Base-by-base conservation (phyloP, 1,139 yeast genomes). In the Hanseniaspora uvarum region DNA sequence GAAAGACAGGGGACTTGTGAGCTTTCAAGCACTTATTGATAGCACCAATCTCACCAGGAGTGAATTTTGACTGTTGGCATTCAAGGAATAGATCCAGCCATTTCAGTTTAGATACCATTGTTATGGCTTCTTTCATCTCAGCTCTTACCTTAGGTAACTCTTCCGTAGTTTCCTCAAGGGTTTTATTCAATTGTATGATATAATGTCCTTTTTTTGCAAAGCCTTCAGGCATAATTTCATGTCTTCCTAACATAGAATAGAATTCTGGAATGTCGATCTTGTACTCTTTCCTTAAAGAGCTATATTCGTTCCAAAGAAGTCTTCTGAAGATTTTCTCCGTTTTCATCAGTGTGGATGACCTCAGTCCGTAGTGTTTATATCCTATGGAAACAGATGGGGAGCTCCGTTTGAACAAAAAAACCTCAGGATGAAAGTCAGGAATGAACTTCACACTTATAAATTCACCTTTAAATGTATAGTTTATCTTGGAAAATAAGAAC, bases 351-450 rank as follows among this genome's bases (percentile, higher is more conserved):
- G 68, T 67, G 50, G 65, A 65, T 16, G 64, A 53, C 11, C 62
- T 49, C 5, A 62, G 61, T 33, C 11, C 21, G 14, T 62, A 61
- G 12, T 68, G 19, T 62, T 19, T 58, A 56, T 36, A 59, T 61
- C 46, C 61, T 62, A 4, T 67, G 59, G 21, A 64, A 58, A 78
- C 44, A 0, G 78, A 74, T 0, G 83, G 83, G 39, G 70, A 69
- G 4, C 79, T 70, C 58, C 77, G 78, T 6, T 34, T 30, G n/a
- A 82, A 67, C 28, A 73, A 73, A 28, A 68, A 58, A 0, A 75
- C 71, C 5, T 76, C 46, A 34, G 71, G 69, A 58, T 77, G 79
- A 48, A 69, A 65, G 3, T 75, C 70, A 11, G 80, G 81, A 58
- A 69, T 74, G 59, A 67, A 79, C 11, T 58, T 55, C 26, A 71